These are phyloP conservation scores for Pinus albicaulis DNA, from an alignment of 75 land plant species.

Conservation along the genomic window DNA sequence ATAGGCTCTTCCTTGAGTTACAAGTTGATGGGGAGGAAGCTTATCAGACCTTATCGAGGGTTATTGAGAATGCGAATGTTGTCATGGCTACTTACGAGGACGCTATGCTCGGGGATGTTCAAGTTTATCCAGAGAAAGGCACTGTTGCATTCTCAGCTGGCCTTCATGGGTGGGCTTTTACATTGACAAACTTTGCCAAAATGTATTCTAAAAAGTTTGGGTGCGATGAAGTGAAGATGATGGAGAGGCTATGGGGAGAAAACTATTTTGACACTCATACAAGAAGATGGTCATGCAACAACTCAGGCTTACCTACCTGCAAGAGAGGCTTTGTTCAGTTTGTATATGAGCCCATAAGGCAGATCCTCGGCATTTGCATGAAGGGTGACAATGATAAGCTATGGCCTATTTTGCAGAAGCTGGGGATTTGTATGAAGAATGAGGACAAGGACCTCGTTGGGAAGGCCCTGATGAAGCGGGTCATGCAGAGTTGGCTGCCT, in stretches of 20 bases:
- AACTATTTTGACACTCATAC: slow-evolving; percentile 90
- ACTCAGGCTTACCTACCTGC: slow-evolving; percentile 69
- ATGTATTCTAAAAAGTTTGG: too few relatives aligned
- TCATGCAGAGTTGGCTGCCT: slow-evolving; percentile 87
- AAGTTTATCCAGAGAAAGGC: too few relatives aligned
- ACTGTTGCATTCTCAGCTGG: too few relatives aligned
- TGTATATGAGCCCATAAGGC: slow-evolving; percentile 89
- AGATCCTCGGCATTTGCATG: slow-evolving; percentile 79
- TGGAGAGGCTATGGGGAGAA: slow-evolving; percentile 98
- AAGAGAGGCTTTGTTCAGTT: slow-evolving; percentile 91
- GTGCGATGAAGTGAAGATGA: slow-evolving; percentile 96
- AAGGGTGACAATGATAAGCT: slow-evolving; percentile 92
- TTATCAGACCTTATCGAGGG: too few relatives aligned
- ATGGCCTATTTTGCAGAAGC: slow-evolving; percentile 84
- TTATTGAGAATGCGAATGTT: too few relatives aligned
- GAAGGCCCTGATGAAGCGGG: slow-evolving; percentile 80
- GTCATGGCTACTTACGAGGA: too few relatives aligned
- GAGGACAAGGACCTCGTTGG: slow-evolving; percentile 81
- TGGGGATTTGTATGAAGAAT: slow-evolving; percentile 55
- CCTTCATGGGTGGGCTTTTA: too few relatives aligned
- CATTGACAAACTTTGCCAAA: too few relatives aligned
- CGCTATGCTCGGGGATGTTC: too few relatives aligned
- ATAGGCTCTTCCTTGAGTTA: too few relatives aligned
- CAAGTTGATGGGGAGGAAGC: too few relatives aligned
- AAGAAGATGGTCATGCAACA: slow-evolving; percentile 86